Evolutionary conservation across 345 rosid species (phyloP), one percentile per base, ranked within the genome.

Genomic region (Syzygium aqueum): DNA sequence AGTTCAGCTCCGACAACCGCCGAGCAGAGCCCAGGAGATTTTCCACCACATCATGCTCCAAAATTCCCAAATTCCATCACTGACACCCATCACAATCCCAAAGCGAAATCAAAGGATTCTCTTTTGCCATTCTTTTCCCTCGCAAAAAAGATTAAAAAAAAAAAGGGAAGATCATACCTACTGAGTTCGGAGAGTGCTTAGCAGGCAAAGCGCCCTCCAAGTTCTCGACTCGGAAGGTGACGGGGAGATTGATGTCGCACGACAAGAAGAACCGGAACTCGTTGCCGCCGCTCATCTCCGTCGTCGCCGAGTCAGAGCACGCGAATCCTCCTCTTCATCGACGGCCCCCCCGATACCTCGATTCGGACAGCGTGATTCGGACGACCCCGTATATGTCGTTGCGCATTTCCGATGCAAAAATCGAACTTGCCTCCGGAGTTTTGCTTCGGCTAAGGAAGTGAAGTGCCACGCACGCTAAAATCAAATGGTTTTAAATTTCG

Each of bases 191-290:
- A 17, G 95, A 89, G 40, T 90, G 90, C 10, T 89, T 54, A 56
- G 92, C 87, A 85, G 98, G 96, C 85, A 97, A 85, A 87, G 73
- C 87, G 86, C 99, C 99, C 87, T 96, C 96, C 77, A 97, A 91
- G 88, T 95, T 91, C 91, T 97, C 99, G 87, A 96, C 94, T n/a
- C 99, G 95, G 73, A 97, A 96, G 61, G 98, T 95, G 46, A 96
- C 94, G 11, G 99, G 99, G 8, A 93, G 95, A 90, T 97, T 96
- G 95, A 97, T 92, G 90, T 97, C 99, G 93, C 97, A 95, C 51
- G 99, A 96, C 84, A 97, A 88, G 93, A 97, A 97, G 95, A 97
- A 96, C 10, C 99, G 97, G 88, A 96, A 96, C 92, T 96, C 99
- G 93, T 93, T 96, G 73, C 95, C 93, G 49, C 92, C 93, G 49